These are phyloP conservation scores for Trichoderma gracile DNA, from an alignment of 2,329 filamentous ascomycete species.

Conservation along the genomic window DNA sequence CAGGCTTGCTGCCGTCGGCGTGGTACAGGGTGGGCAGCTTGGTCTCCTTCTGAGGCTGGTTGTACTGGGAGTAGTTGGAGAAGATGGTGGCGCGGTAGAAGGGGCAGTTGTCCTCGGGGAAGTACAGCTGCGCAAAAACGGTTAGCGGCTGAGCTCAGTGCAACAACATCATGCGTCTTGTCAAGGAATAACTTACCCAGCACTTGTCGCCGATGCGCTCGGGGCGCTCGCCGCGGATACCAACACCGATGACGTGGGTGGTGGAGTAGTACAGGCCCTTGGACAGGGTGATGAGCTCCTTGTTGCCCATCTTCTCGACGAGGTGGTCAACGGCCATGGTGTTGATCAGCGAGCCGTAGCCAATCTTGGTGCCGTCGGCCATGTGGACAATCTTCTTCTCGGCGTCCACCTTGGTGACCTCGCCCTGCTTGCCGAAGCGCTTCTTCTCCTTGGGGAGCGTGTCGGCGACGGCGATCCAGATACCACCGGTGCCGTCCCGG, in stretches of 20 bases:
- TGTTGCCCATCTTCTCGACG: constrained; percentile 81
- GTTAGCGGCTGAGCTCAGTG: neutral
- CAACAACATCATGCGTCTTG: neutral
- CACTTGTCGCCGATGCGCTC: constrained; percentile 99
- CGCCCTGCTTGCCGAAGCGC: constrained; percentile 80
- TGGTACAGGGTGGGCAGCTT: constrained; percentile 87
- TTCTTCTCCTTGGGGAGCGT: constrained; percentile 92
- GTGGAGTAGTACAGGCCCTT: constrained; percentile 96
- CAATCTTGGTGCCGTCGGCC: constrained; percentile 81
- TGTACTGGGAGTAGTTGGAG: constrained; percentile 99
- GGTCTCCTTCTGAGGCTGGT: constrained; percentile 80
- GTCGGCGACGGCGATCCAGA: constrained; percentile 96
- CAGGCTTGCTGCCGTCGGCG: constrained; percentile 80
- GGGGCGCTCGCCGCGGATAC: constrained; percentile 85
- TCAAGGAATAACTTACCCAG: constrained; percentile 63
- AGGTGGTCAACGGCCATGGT: constrained; percentile 96
- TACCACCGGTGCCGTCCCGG: constrained; percentile 91
- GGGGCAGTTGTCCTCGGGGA: constrained; percentile 97
- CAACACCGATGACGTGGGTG: constrained; percentile 95
- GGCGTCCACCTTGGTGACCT: constrained; percentile 84
- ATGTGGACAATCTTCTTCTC: constrained; percentile 80
- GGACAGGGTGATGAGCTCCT: constrained; percentile 77
- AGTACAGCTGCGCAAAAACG: constrained; percentile 68
- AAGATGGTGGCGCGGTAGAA: constrained; percentile 99
- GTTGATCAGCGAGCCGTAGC: constrained; percentile 89